Percentiles rank a stretch among this genome's conserved stretches.
phyloP scores from a whole-genome alignment of 2,329 filamentous ascomycete species.

The Chrysoporthe cubensis region DNA sequence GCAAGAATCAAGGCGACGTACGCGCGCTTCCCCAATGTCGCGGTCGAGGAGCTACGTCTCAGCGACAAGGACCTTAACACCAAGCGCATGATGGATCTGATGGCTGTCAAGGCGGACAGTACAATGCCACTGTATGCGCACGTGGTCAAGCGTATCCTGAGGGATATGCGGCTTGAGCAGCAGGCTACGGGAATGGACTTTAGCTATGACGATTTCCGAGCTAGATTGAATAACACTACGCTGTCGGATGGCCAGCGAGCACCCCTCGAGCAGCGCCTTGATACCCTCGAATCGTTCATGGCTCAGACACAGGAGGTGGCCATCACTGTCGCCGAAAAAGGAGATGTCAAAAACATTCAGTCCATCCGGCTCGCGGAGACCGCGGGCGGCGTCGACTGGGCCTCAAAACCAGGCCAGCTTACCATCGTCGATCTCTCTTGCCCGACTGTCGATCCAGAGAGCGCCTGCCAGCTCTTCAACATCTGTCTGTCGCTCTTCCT shows the following conservation, averaged over 20 bases:
- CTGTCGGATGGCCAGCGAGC: slow-evolving; percentile 54
- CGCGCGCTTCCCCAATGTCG: slow-evolving; percentile 45
- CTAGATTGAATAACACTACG: slow-evolving; percentile 38
- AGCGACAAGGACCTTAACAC: slow-evolving; percentile 59
- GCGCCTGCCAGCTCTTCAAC: slow-evolving; percentile 73
- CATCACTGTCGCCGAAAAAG: not conserved
- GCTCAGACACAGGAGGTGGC: slow-evolving; percentile 32
- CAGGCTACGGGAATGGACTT: slow-evolving; percentile 45
- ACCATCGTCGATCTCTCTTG: slow-evolving; percentile 67
- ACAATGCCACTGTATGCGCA: slow-evolving; percentile 61
- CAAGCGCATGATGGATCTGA: slow-evolving; percentile 60
- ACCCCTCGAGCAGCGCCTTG: slow-evolving; percentile 63
- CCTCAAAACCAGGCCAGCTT: slow-evolving; percentile 37
- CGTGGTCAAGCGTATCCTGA: slow-evolving; percentile 58
- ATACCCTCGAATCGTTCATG: slow-evolving; percentile 68
- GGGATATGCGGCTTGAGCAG: slow-evolving; percentile 56
- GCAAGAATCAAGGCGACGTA: slow-evolving; percentile 48
- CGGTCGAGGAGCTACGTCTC: slow-evolving; percentile 55
- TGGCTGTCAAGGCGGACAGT: slow-evolving; percentile 52
- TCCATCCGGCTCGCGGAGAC: slow-evolving; percentile 32
- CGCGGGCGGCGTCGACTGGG: not conserved
- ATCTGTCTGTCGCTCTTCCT: slow-evolving; percentile 71
- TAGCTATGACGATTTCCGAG: slow-evolving; percentile 54
- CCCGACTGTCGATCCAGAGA: slow-evolving; percentile 68
- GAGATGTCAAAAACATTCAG: slow-evolving; percentile 32